These are phyloP conservation scores for Raddia distichophylla DNA, from an alignment of 176 grass and related monocot genomes.

Conservation along the genomic window DNA sequence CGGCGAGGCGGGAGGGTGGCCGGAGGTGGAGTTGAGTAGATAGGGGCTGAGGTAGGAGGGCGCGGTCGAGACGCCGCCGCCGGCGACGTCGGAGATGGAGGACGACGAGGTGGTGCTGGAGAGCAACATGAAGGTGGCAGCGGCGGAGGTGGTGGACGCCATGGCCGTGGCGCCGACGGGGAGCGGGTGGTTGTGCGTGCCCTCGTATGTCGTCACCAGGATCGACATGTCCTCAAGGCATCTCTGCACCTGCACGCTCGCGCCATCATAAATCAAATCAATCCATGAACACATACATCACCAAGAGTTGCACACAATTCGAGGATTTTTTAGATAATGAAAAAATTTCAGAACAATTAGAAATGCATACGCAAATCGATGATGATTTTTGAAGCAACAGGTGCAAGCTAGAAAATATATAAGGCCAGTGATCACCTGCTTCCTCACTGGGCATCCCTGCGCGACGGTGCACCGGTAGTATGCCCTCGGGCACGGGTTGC, in stretches of 20 bases:
- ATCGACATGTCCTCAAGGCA: slow-evolving; percentile 97
- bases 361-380: background rate
- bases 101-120: slow-evolving; percentile 61
- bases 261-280: slow-evolving; percentile 19
- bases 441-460: slow-evolving; percentile 89
- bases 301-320: too few species aligned
- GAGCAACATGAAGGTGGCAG: slow-evolving; percentile 76
- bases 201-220: slow-evolving; percentile 96
- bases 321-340: too few species aligned
- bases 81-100: slow-evolving; percentile 47
- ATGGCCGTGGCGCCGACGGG: slow-evolving; percentile 93
- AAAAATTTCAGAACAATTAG: too few species aligned
- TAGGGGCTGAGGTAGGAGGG: slow-evolving; percentile 74
- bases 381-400: background rate
- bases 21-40: slow-evolving; percentile 54
- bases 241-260: slow-evolving; percentile 67
- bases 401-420: background rate
- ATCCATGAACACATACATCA: background rate
- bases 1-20: slow-evolving; percentile 26
- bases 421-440: slow-evolving; percentile 57
- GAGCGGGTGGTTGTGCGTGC: slow-evolving; percentile 95
- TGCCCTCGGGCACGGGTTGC: slow-evolving; percentile 95
- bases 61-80: slow-evolving; percentile 25
- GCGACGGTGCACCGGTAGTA: slow-evolving; percentile 97
- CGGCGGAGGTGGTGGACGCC: slow-evolving; percentile 73